phyloP scores from a whole-genome alignment of 108 stramenopile genomes.

The Skeletonema costatum region DNA sequence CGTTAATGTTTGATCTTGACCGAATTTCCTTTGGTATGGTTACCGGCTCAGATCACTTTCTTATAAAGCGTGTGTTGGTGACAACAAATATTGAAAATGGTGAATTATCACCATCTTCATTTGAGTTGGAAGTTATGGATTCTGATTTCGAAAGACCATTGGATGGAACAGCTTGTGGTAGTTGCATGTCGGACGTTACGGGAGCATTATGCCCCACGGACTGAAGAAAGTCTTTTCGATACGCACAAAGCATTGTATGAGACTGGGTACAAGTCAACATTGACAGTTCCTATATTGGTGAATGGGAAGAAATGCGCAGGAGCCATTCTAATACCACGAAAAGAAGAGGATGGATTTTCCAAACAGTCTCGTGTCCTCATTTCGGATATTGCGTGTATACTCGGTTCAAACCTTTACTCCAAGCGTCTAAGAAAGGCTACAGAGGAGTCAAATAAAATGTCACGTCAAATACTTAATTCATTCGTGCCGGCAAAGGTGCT shows the following conservation, averaged over 20 bases:
- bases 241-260: constrained; percentile 5
- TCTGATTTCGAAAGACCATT: constrained; percentile 18
- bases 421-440: constrained; percentile 12
- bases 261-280: constrained; percentile 11
- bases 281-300: constrained; percentile 23
- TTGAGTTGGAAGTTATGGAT: constrained; percentile 32
- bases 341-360: constrained; percentile 15
- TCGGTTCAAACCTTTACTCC: constrained; percentile 26
- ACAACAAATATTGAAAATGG: neutral
- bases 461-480: constrained; percentile 44
- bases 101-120: neutral
- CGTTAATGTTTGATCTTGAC: constrained; percentile 22
- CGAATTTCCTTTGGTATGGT: constrained; percentile 22
- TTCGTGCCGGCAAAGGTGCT: constrained; percentile 40
- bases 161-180: constrained; percentile 27
- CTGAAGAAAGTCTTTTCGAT: neutral
- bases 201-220: constrained; percentile 20
- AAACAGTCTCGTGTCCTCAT: constrained; percentile 19
- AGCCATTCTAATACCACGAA: neutral
- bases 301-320: constrained; percentile 27
- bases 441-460: constrained; percentile 22
- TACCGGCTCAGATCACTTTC: constrained; percentile 20
- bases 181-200: constrained; percentile 10
- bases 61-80: neutral
- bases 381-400: constrained; percentile 15